phyloP scores from a whole-genome alignment of 2,329 filamentous ascomycete genomes.

The Diaporthe vaccinii region DNA sequence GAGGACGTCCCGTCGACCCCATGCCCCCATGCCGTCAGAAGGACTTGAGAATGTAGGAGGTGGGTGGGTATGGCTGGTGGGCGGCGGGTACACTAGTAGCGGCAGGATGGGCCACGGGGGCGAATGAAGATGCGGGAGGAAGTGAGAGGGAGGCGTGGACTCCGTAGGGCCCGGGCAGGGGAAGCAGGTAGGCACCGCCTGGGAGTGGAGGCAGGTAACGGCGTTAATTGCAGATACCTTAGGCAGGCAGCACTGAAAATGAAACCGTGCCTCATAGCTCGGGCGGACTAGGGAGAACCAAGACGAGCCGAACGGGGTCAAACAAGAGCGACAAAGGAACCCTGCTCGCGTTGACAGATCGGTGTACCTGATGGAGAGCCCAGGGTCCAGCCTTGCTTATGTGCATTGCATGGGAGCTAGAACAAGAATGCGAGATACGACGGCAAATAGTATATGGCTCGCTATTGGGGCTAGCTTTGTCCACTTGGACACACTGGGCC shows the following conservation, averaged over 20 bases:
- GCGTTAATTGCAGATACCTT: slow-evolving; percentile 30
- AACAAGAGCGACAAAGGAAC: slow-evolving; percentile 17
- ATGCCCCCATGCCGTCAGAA: slow-evolving; percentile 22
- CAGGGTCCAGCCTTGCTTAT: slow-evolving; percentile 38
- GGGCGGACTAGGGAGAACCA: slow-evolving; percentile 8
- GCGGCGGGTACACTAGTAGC: slow-evolving; percentile 31
- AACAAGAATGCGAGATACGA: slow-evolving; percentile 21
- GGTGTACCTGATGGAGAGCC: slow-evolving; percentile 21
- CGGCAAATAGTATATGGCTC: background rate
- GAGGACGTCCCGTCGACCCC: background rate
- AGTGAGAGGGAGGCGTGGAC: slow-evolving; percentile 23
- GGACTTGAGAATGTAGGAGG: slow-evolving; percentile 27
- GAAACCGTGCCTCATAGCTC: slow-evolving; percentile 6
- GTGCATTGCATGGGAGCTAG: slow-evolving; percentile 25
- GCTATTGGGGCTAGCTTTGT: background rate
- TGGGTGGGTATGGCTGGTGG: slow-evolving; percentile 15
- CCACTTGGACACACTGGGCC: slow-evolving; percentile 12
- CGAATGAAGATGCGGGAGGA: slow-evolving; percentile 31
- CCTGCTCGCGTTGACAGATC: slow-evolving; percentile 9
- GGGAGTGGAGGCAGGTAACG: slow-evolving; percentile 24
- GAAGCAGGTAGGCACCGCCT: background rate
- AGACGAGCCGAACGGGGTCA: slow-evolving; percentile 7
- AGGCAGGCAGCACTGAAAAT: slow-evolving; percentile 35
- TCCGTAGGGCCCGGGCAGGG: slow-evolving; percentile 18
- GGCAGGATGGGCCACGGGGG: slow-evolving; percentile 26